These are phyloP conservation scores for Agapanthus africanus DNA, from an alignment of 106 monocot species.

Conservation along the genomic window DNA sequence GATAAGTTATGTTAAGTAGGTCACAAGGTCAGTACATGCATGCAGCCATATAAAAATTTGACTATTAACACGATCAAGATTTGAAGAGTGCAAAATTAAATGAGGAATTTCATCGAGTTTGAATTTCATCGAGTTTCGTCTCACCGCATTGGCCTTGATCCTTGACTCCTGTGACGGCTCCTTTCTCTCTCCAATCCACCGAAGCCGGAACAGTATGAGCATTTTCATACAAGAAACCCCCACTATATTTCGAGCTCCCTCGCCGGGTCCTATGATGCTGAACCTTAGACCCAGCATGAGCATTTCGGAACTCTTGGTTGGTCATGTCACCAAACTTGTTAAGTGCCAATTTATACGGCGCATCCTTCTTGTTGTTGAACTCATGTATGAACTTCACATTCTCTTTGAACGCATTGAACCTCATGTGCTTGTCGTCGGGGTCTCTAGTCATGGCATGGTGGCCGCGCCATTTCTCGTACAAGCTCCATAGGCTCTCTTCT, in stretches of 20 bases:
- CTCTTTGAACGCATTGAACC: constrained; percentile 48
- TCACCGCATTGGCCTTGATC: constrained; percentile 38
- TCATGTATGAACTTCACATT: constrained; percentile 39
- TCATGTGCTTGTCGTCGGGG: constrained; percentile 30
- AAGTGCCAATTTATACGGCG: constrained; percentile 23
- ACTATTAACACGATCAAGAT: too few species aligned
- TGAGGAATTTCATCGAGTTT: too few species aligned
- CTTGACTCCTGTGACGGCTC: constrained; percentile 45
- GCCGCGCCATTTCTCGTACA: constrained; percentile 46
- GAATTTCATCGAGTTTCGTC: too few species aligned
- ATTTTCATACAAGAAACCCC: constrained; percentile 5
- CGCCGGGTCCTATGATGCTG: constrained; percentile 3
- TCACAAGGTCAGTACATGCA: too few species aligned
- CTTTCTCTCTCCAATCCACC: constrained; percentile 21
- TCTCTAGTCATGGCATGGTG: constrained; percentile 33
- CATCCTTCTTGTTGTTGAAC: constrained; percentile 25
- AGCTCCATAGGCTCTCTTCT: constrained; percentile 40
- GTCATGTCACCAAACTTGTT: constrained; percentile 33
- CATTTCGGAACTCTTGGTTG: constrained; percentile 15
- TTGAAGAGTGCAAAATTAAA: too few species aligned
- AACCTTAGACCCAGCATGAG: constrained; percentile 8
- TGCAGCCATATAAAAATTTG: too few species aligned
- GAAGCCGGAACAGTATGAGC: not conserved
- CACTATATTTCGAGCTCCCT: not conserved
- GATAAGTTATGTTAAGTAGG: too few species aligned